These are phyloP conservation scores for Russula abietina DNA, from an alignment of 768 basidiomycete species.

Conservation along the genomic window DNA sequence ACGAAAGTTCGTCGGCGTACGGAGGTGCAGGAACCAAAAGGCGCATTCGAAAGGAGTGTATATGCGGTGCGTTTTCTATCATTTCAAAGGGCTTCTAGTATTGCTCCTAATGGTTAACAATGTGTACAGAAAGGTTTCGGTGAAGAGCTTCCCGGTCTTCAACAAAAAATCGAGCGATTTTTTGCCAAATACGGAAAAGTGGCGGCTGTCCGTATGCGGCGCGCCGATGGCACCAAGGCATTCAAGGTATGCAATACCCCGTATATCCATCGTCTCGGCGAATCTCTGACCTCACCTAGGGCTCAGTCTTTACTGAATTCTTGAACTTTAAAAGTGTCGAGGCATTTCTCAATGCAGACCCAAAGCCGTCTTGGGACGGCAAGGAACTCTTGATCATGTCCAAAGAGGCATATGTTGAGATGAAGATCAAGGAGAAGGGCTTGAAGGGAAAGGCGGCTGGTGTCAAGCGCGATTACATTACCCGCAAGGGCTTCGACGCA, in stretches of 20 bases:
- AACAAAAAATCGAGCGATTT: constrained; percentile 70
- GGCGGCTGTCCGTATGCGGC: constrained; percentile 83
- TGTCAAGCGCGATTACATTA: constrained; percentile 50
- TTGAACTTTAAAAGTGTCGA: constrained; percentile 60
- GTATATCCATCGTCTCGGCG: neutral
- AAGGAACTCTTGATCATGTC: constrained; percentile 77
- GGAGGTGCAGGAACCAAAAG: constrained; percentile 72
- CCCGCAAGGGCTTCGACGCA: constrained; percentile 64
- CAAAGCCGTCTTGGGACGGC: constrained; percentile 76
- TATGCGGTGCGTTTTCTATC: constrained; percentile 68
- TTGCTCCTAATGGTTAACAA: neutral
- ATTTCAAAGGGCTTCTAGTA: neutral
- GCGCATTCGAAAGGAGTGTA: constrained; percentile 74
- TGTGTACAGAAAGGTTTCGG: constrained; percentile 79
- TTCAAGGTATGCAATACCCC: constrained; percentile 63
- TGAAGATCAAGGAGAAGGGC: constrained; percentile 96
- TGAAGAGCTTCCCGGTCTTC: constrained; percentile 54
- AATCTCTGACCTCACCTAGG: constrained; percentile 38
- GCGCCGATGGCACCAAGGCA: constrained; percentile 67
- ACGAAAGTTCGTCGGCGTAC: constrained; percentile 68
- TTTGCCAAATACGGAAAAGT: constrained; percentile 72
- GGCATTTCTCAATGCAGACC: constrained; percentile 72
- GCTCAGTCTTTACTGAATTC: constrained; percentile 92
- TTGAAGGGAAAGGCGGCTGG: constrained; percentile 66
- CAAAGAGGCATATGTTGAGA: constrained; percentile 89